Evolutionary conservation across 768 basidiomycete genomes (phyloP).

Genomic region (Tubosaeta brunneosetosa): DNA sequence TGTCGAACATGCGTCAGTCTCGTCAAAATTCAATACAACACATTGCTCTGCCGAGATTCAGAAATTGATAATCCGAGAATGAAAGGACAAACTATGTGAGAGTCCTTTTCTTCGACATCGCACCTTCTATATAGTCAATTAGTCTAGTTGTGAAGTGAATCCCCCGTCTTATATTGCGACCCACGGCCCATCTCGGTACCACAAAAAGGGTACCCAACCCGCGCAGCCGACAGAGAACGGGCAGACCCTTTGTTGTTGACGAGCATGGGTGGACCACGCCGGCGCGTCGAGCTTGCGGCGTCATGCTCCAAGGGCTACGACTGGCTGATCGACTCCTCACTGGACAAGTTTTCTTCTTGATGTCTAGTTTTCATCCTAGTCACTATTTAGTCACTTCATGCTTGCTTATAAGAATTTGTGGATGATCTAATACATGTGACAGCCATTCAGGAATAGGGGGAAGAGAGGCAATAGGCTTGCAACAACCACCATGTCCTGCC

Average conservation of each 20-base stretch:
- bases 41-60: too few species aligned
- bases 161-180: too few species aligned
- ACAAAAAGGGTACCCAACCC: slow-evolving; percentile 30
- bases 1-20: too few species aligned
- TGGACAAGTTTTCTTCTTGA: slow-evolving; percentile 40
- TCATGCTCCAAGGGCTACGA: slow-evolving; percentile 75
- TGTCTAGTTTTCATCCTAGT: background rate
- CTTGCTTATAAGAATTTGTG: background rate
- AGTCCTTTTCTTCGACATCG: slow-evolving; percentile 13
- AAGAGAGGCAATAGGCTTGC: too few species aligned
- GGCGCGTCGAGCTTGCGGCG: slow-evolving; percentile 19
- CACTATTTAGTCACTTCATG: background rate
- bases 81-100: slow-evolving; percentile 82
- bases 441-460: too few species aligned
- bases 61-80: slow-evolving; percentile 52
- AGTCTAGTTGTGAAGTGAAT: slow-evolving; percentile 87
- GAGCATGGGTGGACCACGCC: slow-evolving; percentile 51
- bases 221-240: slow-evolving; percentile 4
- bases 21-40: too few species aligned
- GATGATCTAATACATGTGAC: too few species aligned
- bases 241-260: slow-evolving; percentile 24
- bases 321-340: slow-evolving; percentile 49
- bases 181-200: slow-evolving; percentile 45
- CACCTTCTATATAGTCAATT: slow-evolving; percentile 63
- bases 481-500: too few species aligned